Base-by-base conservation (phyloP, 1,284 basidiomycete genomes). In the Cryptococcus sp. region DNA sequence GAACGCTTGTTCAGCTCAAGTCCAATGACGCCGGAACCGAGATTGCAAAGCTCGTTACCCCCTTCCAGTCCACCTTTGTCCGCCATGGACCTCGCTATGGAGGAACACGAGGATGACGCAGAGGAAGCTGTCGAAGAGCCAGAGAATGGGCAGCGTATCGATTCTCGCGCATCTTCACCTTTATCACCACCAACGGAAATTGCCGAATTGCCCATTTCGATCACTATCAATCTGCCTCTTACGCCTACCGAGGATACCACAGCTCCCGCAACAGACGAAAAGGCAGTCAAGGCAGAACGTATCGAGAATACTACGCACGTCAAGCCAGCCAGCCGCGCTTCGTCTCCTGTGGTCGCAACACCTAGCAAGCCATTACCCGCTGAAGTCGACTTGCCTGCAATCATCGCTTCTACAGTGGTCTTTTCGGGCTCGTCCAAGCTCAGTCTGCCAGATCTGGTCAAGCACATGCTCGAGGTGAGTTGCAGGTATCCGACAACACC, bases 361-460 rank as follows among this genome's bases (percentile, higher is more conserved):
- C 54, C 58, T 22, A 41, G 50, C n/a, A 41, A 56, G n/a, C 67
- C 66, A 5, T 51, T 68, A 25, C 76, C 73, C 1, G 54, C 45
- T 0, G 63, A 57, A 16, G 54, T 77, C 26, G 78, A 79, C 61
- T 57, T 78, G 4, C 61, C 73, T 0, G 76, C 78, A 0, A 63
- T 80, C 13, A 67, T 79, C 15, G 75, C 76, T n/a, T 68, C 69
- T 3, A 78, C 76, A 3, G 67, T 80, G 16, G 78, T 79, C 4
- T 80, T 80, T 58, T 76, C 73, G 7, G 76, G 77, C n/a, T 69
- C 65, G 4, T 76, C 75, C n/a, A 77, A 77, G 50, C 67, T 77
- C 29, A 69, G 69, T 43, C 62, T 76, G 15, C 74, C 76, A 25
- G 77, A 79, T 58, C 64, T 80, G 37, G 74, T 78, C 50, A 76